Percentiles rank a stretch among this genome's conserved stretches.
phyloP scores from a whole-genome alignment of 129 eudicot species.

The carrot (Daucus carota) region DNA sequence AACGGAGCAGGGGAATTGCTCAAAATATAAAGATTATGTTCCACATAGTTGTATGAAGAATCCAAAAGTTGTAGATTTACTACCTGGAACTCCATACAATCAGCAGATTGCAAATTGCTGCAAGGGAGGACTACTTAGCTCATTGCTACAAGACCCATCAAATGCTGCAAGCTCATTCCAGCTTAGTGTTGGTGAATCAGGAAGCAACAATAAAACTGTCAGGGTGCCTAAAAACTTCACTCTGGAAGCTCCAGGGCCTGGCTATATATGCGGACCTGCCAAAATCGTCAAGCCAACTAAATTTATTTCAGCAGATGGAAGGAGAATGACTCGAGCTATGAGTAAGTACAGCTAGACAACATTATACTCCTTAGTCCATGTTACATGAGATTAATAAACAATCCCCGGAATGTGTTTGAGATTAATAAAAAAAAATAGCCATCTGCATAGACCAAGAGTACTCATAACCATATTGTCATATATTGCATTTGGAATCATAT shows the following conservation, averaged over 20 bases:
- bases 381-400: not conserved
- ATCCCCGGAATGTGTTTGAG: not conserved
- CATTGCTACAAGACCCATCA: slow-evolving; percentile 75
- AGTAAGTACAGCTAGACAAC: slow-evolving; percentile 41
- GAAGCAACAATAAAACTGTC: slow-evolving; percentile 74
- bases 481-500: not conserved
- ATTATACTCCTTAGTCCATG: not conserved
- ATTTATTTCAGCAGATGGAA: slow-evolving; percentile 54
- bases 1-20: slow-evolving; percentile 89
- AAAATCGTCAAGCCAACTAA: slow-evolving; percentile 57
- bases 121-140: slow-evolving; percentile 72
- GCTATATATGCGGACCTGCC: slow-evolving; percentile 91
- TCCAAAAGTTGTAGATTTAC: slow-evolving; percentile 71
- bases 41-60: slow-evolving; percentile 82
- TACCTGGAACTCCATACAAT: slow-evolving; percentile 86
- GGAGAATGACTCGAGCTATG: slow-evolving; percentile 81
- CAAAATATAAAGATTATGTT: slow-evolving; percentile 46
- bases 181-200: slow-evolving; percentile 76
- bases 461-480: too few species aligned
- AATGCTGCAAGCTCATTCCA: slow-evolving; percentile 76
- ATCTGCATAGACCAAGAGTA: too few species aligned
- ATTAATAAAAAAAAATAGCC: not conserved
- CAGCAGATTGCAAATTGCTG: slow-evolving; percentile 89
- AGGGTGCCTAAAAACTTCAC: slow-evolving; percentile 76
- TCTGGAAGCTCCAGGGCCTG: slow-evolving; percentile 79